These are phyloP conservation scores for Podaxis pistillaris DNA, from an alignment of 768 basidiomycete genomes.

Conservation along the genomic window DNA sequence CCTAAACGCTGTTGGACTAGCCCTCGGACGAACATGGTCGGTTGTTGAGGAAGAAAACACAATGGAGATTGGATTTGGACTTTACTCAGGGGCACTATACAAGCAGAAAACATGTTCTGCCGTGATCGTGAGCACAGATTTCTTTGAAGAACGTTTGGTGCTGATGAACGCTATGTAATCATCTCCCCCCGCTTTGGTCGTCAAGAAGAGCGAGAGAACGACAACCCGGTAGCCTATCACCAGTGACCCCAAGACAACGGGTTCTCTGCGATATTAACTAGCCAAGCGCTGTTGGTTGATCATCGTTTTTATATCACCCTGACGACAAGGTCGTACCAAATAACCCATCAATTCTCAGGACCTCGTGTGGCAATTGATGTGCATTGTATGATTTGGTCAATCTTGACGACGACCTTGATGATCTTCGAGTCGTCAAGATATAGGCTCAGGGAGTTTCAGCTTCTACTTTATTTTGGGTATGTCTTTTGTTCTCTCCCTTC, in stretches of 20 bases:
- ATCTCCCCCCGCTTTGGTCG: background rate
- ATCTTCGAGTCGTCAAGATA: slow-evolving; percentile 14
- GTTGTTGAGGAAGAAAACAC: too few species aligned
- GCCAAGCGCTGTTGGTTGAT: background rate
- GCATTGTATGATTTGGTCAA: slow-evolving; percentile 10
- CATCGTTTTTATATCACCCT: background rate
- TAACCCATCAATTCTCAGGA: background rate
- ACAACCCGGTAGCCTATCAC: background rate
- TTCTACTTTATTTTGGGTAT: too few species aligned
- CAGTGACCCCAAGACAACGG: background rate
- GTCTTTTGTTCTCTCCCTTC: background rate
- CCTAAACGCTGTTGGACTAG: too few species aligned
- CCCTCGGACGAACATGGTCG: too few species aligned
- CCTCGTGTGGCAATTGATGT: background rate
- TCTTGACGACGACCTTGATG: slow-evolving; percentile 16
- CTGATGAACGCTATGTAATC: background rate
- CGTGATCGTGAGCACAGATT: too few species aligned
- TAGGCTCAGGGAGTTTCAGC: too few species aligned
- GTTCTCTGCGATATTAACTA: background rate
- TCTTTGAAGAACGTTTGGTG: too few species aligned
- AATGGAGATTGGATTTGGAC: too few species aligned
- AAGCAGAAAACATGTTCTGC: too few species aligned
- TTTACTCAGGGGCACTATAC: too few species aligned
- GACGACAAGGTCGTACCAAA: background rate
- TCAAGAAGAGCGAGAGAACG: background rate